phyloP scores from a whole-genome alignment of 768 basidiomycete genomes.

The Tylopilus subfusipes region DNA sequence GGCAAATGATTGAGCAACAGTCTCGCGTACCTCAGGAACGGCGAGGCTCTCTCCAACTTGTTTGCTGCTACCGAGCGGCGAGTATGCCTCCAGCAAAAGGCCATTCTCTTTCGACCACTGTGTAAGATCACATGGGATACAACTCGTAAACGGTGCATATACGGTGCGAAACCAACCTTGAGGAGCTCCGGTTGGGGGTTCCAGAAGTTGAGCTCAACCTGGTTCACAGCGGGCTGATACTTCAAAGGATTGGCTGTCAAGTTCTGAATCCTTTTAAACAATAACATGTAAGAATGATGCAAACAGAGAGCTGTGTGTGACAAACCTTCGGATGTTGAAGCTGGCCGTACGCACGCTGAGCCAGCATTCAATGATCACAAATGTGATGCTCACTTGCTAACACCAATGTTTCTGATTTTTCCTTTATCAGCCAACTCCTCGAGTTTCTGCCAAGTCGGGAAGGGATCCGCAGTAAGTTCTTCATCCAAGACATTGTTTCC shows the following conservation, averaged over 20 bases:
- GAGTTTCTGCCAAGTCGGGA: constrained; percentile 78
- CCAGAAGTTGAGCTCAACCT: constrained; percentile 77
- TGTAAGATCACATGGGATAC: neutral
- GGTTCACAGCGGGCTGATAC: constrained; percentile 66
- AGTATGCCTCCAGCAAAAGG: constrained; percentile 71
- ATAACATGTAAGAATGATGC: neutral
- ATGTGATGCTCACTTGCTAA: constrained; percentile 62
- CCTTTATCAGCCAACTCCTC: constrained; percentile 77
- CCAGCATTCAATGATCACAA: neutral
- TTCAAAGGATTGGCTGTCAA: constrained; percentile 59
- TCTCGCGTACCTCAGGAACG: constrained; percentile 47
- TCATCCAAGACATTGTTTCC: constrained; percentile 45
- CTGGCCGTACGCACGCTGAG: constrained; percentile 22
- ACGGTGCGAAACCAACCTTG: constrained; percentile 37
- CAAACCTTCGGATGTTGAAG: constrained; percentile 56
- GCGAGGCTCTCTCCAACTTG: constrained; percentile 55
- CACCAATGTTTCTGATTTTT: constrained; percentile 73
- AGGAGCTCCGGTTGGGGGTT: constrained; percentile 76
- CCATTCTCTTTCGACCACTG: constrained; percentile 67
- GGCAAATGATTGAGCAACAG: neutral
- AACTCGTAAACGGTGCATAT: neutral
- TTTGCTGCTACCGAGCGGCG: constrained; percentile 63
- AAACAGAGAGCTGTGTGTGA: neutral
- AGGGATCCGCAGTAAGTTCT: constrained; percentile 63
- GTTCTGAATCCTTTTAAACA: constrained; percentile 47